Evolutionary conservation across 108 stramenopile species (phyloP), one percentile per base, ranked within the genome.

Genomic region (Skeletonema costatum): DNA sequence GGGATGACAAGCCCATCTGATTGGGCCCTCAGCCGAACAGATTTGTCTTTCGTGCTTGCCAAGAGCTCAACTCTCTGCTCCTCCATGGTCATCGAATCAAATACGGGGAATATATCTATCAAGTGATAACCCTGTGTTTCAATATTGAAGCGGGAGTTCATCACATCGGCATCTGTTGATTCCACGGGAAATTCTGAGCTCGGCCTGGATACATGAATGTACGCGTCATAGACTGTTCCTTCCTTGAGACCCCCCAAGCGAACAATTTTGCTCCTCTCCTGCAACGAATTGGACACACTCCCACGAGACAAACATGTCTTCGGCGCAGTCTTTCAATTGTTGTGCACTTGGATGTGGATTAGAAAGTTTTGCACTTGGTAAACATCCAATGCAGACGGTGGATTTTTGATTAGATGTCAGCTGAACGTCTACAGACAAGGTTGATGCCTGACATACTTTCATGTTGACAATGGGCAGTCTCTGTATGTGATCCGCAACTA

Each of bases 41-140:
- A 31, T 29, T 56, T 70, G 35, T 70, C 70, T 58, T 56, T 32
- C 2, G 58, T 60, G 36, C 58, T 60, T 12, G 70, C 70, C 56
- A 70, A n/a, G 14, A 70, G 70, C 58, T 70, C 70, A 21, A 70
- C 17, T 12, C 29, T 19, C 39, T 70, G 50, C 31, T 70, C 70
- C 13, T 35, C 53, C 17, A 19, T n/a, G 0, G 53, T 35, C 38
- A 56, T 70, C 6, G 32, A 35, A 21, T 59, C 56, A 25, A 70
- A 70, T 10, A 33, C 19, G 1, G 56, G 56, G n/a, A 70, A 58
- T 8, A 70, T 29, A 70, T 70, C 70, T 11, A 56, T 56, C 25
- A 56, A 56, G 25, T 56, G 53, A 56, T 29, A 56, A 29, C 25
- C 53, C 10, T 56, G 53, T 25, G 53, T 56, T 11, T 56, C 53